These are phyloP conservation scores for Raphanus hybrid DNA, from an alignment of 441 rosid species.

Conservation along the genomic window DNA sequence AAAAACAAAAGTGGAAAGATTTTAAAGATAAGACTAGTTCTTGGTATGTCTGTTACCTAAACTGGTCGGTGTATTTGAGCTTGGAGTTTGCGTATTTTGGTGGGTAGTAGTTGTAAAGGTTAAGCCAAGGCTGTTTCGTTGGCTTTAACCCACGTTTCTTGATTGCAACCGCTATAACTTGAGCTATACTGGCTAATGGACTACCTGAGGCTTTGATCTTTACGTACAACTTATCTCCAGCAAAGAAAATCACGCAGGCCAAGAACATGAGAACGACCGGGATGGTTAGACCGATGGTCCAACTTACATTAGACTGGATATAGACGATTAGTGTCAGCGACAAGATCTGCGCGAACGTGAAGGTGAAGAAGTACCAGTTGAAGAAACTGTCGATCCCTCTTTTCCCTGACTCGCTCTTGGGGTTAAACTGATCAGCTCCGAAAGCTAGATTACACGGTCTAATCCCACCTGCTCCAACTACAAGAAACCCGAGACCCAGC, in stretches of 20 bases:
- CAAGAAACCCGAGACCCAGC: constrained; percentile 59
- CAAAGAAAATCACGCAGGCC: constrained; percentile 55
- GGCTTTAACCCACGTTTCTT: constrained; percentile 62
- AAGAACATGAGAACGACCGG: constrained; percentile 67
- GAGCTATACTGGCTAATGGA: constrained; percentile 66
- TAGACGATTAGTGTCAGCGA: constrained; percentile 70
- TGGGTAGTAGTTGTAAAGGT: constrained; percentile 59
- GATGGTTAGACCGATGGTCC: constrained; percentile 74
- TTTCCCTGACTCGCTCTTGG: constrained; percentile 67
- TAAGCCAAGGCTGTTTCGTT: constrained; percentile 54
- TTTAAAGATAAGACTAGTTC: neutral
- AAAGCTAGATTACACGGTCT: constrained; percentile 81
- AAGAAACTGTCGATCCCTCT: constrained; percentile 76
- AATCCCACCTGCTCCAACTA: constrained; percentile 73
- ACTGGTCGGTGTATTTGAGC: constrained; percentile 72
- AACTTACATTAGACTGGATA: constrained; percentile 72
- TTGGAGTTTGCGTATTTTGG: constrained; percentile 59
- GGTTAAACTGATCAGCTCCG: constrained; percentile 84
- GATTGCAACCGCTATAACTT: constrained; percentile 60
- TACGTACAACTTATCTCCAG: constrained; percentile 68
- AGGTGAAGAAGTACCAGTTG: constrained; percentile 84
- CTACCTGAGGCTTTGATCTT: constrained; percentile 74
- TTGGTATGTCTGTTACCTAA: constrained; percentile 50
- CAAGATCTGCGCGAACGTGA: constrained; percentile 72
- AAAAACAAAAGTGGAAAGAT: neutral